Conservation (phyloP, 1,284 basidiomycete genomes). For the Wallemia hederae region DNA sequence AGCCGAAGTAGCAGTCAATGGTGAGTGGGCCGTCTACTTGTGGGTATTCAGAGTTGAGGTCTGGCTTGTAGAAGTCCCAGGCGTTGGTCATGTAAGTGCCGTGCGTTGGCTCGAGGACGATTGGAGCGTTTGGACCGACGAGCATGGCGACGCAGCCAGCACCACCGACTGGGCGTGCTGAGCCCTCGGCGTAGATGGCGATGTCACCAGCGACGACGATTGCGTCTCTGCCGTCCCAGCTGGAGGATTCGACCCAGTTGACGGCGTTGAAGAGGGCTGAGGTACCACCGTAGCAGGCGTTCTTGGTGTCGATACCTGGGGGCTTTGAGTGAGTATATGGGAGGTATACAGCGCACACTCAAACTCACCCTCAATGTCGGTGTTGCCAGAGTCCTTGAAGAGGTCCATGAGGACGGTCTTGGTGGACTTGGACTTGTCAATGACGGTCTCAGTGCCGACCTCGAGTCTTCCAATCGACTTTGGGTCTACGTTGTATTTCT, state of each 20-base stretch:
- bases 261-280: slow-evolving; percentile 92
- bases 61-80: slow-evolving; percentile 95
- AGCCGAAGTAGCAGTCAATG: slow-evolving; percentile 77
- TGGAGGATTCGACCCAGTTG: slow-evolving; percentile 85
- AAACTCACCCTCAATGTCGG: slow-evolving; percentile 43
- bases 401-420: slow-evolving; percentile 98
- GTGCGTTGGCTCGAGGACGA: slow-evolving; percentile 82
- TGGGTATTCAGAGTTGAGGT: slow-evolving; percentile 74
- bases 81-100: slow-evolving; percentile 93
- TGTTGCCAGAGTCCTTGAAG: slow-evolving; percentile 70
- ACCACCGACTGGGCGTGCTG: slow-evolving; percentile 81
- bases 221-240: slow-evolving; percentile 96
- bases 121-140: slow-evolving; percentile 80
- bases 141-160: slow-evolving; percentile 84
- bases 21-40: slow-evolving; percentile 93
- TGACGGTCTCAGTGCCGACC: slow-evolving; percentile 95
- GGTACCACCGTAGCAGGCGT: slow-evolving; percentile 95
- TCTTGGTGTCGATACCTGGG: slow-evolving; percentile 95
- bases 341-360: background rate
- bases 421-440: slow-evolving; percentile 98
- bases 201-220: slow-evolving; percentile 95
- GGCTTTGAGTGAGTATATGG: background rate
- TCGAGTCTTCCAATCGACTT: slow-evolving; percentile 87
- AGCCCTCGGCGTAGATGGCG: slow-evolving; percentile 89
- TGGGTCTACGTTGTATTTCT: slow-evolving; percentile 90